Base-by-base conservation (phyloP, 2,329 filamentous ascomycete genomes). In the Remersonia thermophila region DNA sequence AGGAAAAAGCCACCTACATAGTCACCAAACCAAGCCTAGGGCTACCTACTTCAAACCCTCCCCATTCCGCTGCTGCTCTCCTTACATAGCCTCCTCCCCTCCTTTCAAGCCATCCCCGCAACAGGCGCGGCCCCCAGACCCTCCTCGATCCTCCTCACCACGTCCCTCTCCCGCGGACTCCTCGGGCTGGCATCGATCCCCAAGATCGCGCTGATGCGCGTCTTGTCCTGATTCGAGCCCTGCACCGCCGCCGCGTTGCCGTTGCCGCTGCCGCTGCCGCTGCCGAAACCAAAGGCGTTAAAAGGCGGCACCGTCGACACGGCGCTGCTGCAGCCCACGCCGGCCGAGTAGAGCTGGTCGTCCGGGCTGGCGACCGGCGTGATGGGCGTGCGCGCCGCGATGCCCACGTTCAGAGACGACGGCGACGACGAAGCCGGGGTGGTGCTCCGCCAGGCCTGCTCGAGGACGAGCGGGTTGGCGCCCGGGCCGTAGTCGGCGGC, bases 401-500 rank as follows among this genome's bases (percentile, higher is more conserved):
- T 56, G 44, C 40, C 36, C 36, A 44, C 13, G 36, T 23, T 39
- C 30, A 27, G 20, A 5, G 20, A 23, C 20, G 20, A 23, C 20
- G 20, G 9, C 20, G 20, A 23, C 20, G 20, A 23, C 20, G 20
- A 23, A 25, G n/a, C 27, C 10, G 30, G 11, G 47, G 33, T 42
- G 20, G 33, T 36, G 23, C 40, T 37, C 16, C 43, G 52, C 58
- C 80, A 85, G n/a, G 77, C 74, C 52, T 79, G 76, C 59, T 84
- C 80, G 14, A 85, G 65, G 25, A 74, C 64, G 11, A 67, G 64
- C 1, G 80, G 72, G 33, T 72, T 77, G 2, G 67, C 66, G 25
- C 74, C 71, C 11, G 62, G 56, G 36, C 80, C 80, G 51, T 87
- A 87, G 49, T 85, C 80, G 17, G 71, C 63, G 20, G 81, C 80